Base-by-base conservation (phyloP, 1,284 basidiomycete genomes). In the Melampsora allii-populina region DNA sequence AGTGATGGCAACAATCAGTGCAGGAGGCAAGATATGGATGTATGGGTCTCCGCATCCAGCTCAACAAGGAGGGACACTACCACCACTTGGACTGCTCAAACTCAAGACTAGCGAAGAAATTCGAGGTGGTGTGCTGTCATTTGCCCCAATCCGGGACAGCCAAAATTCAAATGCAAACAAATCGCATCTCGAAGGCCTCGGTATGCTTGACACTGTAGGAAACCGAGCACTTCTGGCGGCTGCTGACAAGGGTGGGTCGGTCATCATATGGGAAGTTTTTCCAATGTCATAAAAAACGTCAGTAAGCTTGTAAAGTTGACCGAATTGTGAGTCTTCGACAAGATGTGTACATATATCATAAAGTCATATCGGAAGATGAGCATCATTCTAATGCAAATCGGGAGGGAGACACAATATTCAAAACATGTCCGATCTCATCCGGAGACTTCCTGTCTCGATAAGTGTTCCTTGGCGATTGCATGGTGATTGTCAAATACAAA, bases 11-110 rank as follows among this genome's bases (percentile, higher is more conserved):
- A 64, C 63, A n/a, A 53, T 53, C 17, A 63, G 27, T 53, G 61
- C 45, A 45, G 68, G 68, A 27, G 68, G 68, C 1, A 63, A 71
- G 50, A 27, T 71, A n/a, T 71, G 68, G 68, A 19, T 71, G 21
- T 71, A 63, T 27, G 68, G 53, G 10, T 27, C 12, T 31, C 12
- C 19, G 21, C 53, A 56, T 56, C 53, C 53, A 29, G 21, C 53
- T 3, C 53, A 12, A 14, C 36, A 19, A 29, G 14, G 12, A 36
- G 36, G 12, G 4, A 19, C 7, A n/a, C 48, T 71, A 1, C 42
- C 46, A 17, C 68, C 68, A 3, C 29, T 71, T 29, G 68, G 29
- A 14, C 2, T 71, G 10, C 46, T 71, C 48, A 63, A 63, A 17
- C 19, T 71, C 14, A 42, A 60, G n/a, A 71, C 60, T 12, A 48